Conservation (phyloP, 257 asterid genomes). For the Nicotiana undulata region DNA sequence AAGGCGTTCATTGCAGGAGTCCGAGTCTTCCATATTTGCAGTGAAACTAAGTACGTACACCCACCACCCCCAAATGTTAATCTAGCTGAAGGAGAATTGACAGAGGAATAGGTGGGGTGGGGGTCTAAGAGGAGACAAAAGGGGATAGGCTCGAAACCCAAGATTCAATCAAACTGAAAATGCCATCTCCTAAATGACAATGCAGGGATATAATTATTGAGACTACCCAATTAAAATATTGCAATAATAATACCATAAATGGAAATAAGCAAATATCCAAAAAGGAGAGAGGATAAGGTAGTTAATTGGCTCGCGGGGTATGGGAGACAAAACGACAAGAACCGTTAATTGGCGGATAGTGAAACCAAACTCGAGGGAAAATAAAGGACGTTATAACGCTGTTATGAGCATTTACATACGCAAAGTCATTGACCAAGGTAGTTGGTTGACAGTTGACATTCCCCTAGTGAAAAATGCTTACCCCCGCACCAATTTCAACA, state of each 20-base stretch:
- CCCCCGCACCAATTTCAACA: too few relatives aligned
- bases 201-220: background rate
- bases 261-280: background rate
- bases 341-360: constrained; percentile 39
- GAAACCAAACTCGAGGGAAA: constrained; percentile 15
- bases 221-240: background rate
- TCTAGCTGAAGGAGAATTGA: background rate
- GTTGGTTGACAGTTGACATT: background rate
- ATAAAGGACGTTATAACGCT: background rate
- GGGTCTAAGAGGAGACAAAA: background rate
- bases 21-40: constrained; percentile 58
- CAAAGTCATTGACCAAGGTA: background rate
- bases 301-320: background rate
- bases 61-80: constrained; percentile 13
- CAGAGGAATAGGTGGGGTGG: background rate
- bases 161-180: background rate
- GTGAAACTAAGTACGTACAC: constrained; percentile 9
- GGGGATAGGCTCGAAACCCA: background rate
- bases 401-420: background rate
- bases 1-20: constrained; percentile 59
- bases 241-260: background rate
- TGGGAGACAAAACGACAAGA: constrained; percentile 38
- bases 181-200: background rate
- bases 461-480: background rate
- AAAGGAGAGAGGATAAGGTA: background rate